These are phyloP conservation scores for Phylloporus rhodoxanthus DNA, from an alignment of 768 basidiomycete species.

Conservation along the genomic window DNA sequence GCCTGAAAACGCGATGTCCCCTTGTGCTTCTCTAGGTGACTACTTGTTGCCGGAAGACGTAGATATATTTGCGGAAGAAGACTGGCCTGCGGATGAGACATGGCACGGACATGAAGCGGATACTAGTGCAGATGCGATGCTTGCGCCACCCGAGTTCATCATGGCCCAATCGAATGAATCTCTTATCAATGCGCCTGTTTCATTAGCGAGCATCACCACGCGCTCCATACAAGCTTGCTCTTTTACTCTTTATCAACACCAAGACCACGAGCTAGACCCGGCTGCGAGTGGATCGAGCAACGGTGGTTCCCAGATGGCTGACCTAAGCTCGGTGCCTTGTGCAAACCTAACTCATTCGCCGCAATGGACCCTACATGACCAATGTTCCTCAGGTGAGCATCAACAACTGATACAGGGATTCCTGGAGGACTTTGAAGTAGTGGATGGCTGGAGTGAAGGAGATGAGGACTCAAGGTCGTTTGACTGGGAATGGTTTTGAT, in stretches of 20 bases:
- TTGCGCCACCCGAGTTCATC: not conserved
- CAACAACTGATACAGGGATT: conserved; percentile 15
- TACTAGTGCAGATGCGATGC: not conserved
- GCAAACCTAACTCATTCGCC: not conserved
- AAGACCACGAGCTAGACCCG: conserved; percentile 6
- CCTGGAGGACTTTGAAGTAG: conserved; percentile 12
- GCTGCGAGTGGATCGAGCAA: conserved; percentile 7
- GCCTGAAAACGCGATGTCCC: conserved; percentile 7
- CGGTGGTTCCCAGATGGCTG: conserved; percentile 11
- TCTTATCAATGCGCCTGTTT: conserved; percentile 21
- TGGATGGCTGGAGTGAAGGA: conserved; percentile 5
- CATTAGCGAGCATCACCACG: conserved; percentile 17
- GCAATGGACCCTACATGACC: conserved; percentile 13
- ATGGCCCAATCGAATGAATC: conserved; percentile 15
- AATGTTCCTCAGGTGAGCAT: conserved; percentile 3
- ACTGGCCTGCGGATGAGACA: conserved; percentile 12
- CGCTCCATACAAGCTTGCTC: conserved; percentile 7
- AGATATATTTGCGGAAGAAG: conserved; percentile 15
- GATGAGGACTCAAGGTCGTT: conserved; percentile 14
- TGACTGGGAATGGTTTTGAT: conserved; percentile 2
- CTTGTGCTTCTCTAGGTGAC: not conserved
- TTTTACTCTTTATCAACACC: conserved; percentile 17
- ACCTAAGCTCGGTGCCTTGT: conserved; percentile 3
- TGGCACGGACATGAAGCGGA: conserved; percentile 9
- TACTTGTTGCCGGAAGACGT: conserved; percentile 8